phyloP scores from a whole-genome alignment of 2,329 filamentous ascomycete genomes.

The Drechslerella dactyloides region DNA sequence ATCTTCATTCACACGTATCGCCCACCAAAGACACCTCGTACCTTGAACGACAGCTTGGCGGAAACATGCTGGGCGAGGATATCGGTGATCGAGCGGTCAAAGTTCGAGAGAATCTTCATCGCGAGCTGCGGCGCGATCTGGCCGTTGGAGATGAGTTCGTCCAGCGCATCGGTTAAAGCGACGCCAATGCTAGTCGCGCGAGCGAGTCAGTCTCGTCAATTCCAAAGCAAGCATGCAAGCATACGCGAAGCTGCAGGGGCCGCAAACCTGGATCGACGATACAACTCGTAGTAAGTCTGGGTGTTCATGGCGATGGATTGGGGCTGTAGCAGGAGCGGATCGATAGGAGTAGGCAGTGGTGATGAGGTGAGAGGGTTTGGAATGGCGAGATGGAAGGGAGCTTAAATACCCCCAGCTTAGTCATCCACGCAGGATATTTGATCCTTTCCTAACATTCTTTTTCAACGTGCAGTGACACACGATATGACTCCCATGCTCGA shows the following conservation, averaged over 20 bases:
- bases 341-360: background rate
- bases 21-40: constrained; percentile 59
- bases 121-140: constrained; percentile 97
- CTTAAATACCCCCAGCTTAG: background rate
- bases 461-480: background rate
- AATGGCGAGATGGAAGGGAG: background rate
- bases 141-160: constrained; percentile 91
- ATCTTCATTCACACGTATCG: background rate
- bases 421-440: background rate
- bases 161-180: constrained; percentile 92
- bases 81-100: constrained; percentile 91
- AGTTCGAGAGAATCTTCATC: constrained; percentile 97
- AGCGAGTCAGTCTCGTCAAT: constrained; percentile 42
- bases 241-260: background rate
- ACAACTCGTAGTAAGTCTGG: constrained; percentile 84
- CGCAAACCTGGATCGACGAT: constrained; percentile 92
- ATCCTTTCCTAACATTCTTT: background rate
- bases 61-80: constrained; percentile 92
- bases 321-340: background rate
- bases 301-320: constrained; percentile 60
- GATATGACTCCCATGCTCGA: background rate
- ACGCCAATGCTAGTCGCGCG: constrained; percentile 76
- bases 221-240: background rate
- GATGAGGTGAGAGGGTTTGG: background rate
- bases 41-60: constrained; percentile 91